Evolutionary conservation across 768 basidiomycete genomes (phyloP), one percentile per base, ranked within the genome.

Genomic region (Tremella fuciformis): DNA sequence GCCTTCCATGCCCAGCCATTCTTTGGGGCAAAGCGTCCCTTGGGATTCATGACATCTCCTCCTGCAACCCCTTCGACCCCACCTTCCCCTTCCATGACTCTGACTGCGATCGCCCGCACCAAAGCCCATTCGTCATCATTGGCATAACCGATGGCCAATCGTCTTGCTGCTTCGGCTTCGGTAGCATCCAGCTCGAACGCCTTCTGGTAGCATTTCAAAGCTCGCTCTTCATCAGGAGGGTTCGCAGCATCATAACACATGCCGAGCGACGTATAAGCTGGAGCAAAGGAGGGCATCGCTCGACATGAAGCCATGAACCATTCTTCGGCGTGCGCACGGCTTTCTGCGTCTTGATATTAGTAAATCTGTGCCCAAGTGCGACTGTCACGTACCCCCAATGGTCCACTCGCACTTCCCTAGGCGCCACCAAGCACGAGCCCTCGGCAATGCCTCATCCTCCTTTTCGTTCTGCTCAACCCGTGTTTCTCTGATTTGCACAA

Each of bases 1-100:
- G 92, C 93, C 77, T 96, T 97, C 93, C 94, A 99, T 2, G 96
- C 96, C 96, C 96, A 99, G 8, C 87, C 83, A 67, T 94, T 92
- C 38, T 84, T 85, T 0, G 89, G 87, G 8, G 72, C 64, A 51
- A 77, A 74, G 41, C 64, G 55, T 3, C 78, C 72, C n/a, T 77
- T 75, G 2, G 71, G 73, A 11, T 73, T 65, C 57, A 70, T 60
- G 16, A 67, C 73, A 49, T 82, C 81, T 8, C 80, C 78, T 2
- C 77, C 77, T 21, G 77, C 79, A 50, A 83, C 86, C 21, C 83
- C 84, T 62, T 84, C 82, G 22, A 86, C 69, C 8, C 88, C 90
- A 26, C 91, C 91, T 80, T 97, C 92, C 16, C 91, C 93, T 47
- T 92, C 90, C 58, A 98, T 93, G 0, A 91, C 88, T 52, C 96